These are phyloP conservation scores for Cornus suecica DNA, from an alignment of 148 eudicot genomes.

Conservation along the genomic window DNA sequence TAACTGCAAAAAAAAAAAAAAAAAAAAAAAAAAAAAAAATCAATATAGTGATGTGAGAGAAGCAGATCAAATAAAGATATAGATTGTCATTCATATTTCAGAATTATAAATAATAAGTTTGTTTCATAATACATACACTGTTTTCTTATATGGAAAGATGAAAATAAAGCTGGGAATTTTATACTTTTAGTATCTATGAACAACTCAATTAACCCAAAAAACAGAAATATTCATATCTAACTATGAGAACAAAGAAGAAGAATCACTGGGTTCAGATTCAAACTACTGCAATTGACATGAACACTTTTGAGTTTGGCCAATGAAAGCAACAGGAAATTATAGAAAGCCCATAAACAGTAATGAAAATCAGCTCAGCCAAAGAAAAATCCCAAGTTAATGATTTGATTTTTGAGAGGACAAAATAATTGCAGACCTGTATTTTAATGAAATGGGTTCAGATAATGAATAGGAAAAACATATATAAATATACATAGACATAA, in stretches of 20 bases:
- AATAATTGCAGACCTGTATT: not conserved
- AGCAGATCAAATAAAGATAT: not conserved
- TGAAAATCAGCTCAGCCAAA: not conserved
- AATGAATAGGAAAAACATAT: not conserved
- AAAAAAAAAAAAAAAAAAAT: slow-evolving; percentile 8
- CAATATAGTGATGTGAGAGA: not conserved
- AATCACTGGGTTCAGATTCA: not conserved
- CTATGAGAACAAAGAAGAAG: not conserved
- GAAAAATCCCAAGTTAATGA: not conserved
- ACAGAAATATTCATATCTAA: not conserved
- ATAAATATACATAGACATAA: not conserved
- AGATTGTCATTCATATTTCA: not conserved
- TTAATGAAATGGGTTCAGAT: not conserved
- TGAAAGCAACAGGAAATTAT: not conserved
- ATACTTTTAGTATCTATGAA: not conserved
- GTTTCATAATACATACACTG: not conserved
- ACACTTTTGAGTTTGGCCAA: not conserved
- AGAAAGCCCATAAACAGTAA: slow-evolving; percentile 5
- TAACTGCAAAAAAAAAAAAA: slow-evolving; percentile 13
- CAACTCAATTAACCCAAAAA: not conserved
- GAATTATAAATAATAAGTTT: not conserved
- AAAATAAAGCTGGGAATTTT: not conserved
- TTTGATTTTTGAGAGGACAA: not conserved
- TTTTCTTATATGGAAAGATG: not conserved
- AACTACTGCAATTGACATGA: not conserved